These are phyloP conservation scores for Colletotrichum euphorbiae DNA, from an alignment of 2,329 filamentous ascomycete species.

Conservation along the genomic window DNA sequence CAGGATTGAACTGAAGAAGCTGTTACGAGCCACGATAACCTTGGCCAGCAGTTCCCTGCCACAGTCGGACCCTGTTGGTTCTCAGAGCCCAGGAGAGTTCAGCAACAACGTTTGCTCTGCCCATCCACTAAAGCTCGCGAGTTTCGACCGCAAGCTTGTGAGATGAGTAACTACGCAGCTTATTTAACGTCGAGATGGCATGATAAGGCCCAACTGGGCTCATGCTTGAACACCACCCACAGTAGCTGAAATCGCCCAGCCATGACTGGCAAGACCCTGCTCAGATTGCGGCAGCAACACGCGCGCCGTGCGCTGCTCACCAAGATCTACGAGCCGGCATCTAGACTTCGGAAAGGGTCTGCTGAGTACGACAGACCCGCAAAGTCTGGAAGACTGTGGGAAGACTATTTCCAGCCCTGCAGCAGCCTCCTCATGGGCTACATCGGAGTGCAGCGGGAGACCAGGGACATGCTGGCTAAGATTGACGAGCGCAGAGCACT, in stretches of 20 bases:
- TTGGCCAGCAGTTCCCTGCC: background rate
- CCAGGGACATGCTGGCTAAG: constrained; percentile 12
- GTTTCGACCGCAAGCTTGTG: too few relatives aligned
- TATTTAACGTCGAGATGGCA: background rate
- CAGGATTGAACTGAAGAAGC: background rate
- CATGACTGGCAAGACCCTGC: background rate
- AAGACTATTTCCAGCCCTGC: constrained; percentile 42
- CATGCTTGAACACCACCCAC: background rate
- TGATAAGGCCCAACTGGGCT: background rate
- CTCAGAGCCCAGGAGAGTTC: background rate
- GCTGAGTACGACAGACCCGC: constrained; percentile 40
- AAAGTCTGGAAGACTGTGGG: constrained; percentile 42
- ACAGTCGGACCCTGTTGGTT: background rate
- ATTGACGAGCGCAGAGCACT: constrained; percentile 29
- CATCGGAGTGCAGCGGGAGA: constrained; percentile 12
- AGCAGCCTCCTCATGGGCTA: constrained; percentile 23
- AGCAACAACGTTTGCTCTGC: too few relatives aligned
- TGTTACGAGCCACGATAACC: background rate
- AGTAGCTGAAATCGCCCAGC: background rate
- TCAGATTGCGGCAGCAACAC: constrained; percentile 1
- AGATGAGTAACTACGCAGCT: too few relatives aligned
- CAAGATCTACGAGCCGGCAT: constrained; percentile 31
- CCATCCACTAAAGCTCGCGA: background rate
- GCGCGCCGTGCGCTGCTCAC: constrained; percentile 21
- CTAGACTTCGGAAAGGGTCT: constrained; percentile 23